Evolutionary conservation across 768 basidiomycete species (phyloP).

Genomic region (Lactarius hatsudake): DNA sequence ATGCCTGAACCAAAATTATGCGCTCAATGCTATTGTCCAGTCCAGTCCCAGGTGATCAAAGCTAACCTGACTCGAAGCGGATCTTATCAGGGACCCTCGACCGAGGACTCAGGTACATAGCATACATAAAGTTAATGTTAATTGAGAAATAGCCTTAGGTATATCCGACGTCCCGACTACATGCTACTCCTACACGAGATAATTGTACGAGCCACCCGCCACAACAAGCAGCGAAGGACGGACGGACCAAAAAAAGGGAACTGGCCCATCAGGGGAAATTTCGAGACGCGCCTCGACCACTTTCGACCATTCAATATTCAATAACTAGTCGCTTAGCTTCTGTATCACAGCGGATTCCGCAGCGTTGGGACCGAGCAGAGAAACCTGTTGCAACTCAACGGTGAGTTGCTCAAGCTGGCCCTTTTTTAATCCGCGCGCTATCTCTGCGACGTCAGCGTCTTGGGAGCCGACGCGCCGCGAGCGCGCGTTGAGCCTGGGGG

Average conservation of each 20-base stretch:
- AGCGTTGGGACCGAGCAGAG: background rate
- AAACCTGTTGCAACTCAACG: slow-evolving; percentile 20
- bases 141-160: background rate
- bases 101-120: background rate
- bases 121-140: background rate
- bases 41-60: background rate
- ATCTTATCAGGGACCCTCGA: background rate
- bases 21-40: background rate
- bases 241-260: background rate
- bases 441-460: slow-evolving; percentile 34
- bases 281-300: background rate
- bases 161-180: background rate
- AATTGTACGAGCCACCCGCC: background rate
- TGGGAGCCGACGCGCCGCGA: slow-evolving; percentile 35
- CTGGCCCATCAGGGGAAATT: background rate
- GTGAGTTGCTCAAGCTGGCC: slow-evolving; percentile 45
- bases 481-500: slow-evolving; percentile 23
- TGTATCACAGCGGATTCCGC: slow-evolving; percentile 9
- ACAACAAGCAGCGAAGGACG: background rate
- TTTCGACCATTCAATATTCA: background rate
- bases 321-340: slow-evolving; percentile 5
- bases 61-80: background rate
- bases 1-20: background rate
- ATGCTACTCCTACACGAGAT: background rate
- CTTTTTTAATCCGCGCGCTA: slow-evolving; percentile 39